Evolutionary conservation across 805 yeast species (phyloP).

Genomic region (Candida tallmaniae): DNA sequence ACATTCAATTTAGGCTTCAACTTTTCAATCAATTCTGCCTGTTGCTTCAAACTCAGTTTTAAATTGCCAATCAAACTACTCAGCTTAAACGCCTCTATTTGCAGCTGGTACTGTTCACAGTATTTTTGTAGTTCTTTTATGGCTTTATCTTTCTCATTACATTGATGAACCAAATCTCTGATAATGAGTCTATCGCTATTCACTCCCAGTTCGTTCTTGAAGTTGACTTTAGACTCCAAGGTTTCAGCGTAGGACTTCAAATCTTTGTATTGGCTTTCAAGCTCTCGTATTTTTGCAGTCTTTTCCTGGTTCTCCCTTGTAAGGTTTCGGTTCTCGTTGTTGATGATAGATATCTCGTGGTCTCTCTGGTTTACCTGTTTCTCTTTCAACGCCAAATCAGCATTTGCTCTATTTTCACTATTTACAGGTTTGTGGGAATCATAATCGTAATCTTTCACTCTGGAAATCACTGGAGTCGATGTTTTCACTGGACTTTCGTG

Average conservation of each 20-base stretch:
- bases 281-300: constrained; percentile 10
- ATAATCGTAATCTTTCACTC: not conserved
- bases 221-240: constrained; percentile 12
- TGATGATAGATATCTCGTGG: constrained; percentile 7
- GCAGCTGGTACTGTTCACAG: constrained; percentile 16
- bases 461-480: constrained; percentile 1
- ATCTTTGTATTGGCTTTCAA: constrained; percentile 15
- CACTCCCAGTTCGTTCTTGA: not conserved
- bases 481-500: not conserved
- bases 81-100: constrained; percentile 11
- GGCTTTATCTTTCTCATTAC: constrained; percentile 15
- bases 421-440: not conserved
- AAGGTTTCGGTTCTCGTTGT: constrained; percentile 11
- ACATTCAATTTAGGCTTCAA: constrained; percentile 15
- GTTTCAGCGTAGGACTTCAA: constrained; percentile 14
- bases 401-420: not conserved
- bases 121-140: constrained; percentile 15
- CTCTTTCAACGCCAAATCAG: constrained; percentile 6
- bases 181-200: constrained; percentile 7
- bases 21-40: constrained; percentile 16
- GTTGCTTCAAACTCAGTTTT: constrained; percentile 15
- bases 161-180: constrained; percentile 13
- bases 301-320: constrained; percentile 6
- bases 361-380: constrained; percentile 14
- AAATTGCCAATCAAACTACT: constrained; percentile 12